These are phyloP conservation scores for Cairneyella variabilis DNA, from an alignment of 495 filamentous ascomycete species.

Conservation along the genomic window DNA sequence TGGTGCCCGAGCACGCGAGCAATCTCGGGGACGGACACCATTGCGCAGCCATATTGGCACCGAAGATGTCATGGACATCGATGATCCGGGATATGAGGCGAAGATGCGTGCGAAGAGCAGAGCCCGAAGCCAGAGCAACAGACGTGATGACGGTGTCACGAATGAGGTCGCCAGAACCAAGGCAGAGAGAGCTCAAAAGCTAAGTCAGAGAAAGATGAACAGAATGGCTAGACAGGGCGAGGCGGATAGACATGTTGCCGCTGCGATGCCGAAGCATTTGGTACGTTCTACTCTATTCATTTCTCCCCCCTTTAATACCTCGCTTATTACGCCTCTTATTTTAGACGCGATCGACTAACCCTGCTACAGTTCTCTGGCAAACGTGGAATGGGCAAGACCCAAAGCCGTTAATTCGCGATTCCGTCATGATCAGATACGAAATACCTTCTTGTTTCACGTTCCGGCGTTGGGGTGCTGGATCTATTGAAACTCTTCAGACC, in stretches of 20 bases:
- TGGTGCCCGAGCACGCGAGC: conserved; percentile 63
- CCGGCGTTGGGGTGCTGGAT: no score
- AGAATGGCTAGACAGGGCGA: conserved; percentile 94
- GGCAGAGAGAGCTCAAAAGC: conserved; percentile 79
- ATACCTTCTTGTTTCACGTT: no score
- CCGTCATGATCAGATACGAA: no score
- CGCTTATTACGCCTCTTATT: background rate
- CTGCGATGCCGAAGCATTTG: conserved; percentile 84
- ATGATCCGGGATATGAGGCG: conserved; percentile 54
- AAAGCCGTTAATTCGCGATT: conserved; percentile 42
- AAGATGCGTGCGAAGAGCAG: conserved; percentile 73
- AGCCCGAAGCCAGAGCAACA: conserved; percentile 77
- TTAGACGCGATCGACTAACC: conserved; percentile 11
- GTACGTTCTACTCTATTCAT: conserved; percentile 50
- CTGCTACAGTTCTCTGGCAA: conserved; percentile 50
- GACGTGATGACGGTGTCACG: conserved; percentile 75
- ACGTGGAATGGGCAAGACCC: conserved; percentile 55
- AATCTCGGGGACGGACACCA: conserved; percentile 60
- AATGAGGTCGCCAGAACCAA: conserved; percentile 59
- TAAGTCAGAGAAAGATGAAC: conserved; percentile 98
- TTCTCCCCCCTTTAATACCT: conserved; percentile 14
- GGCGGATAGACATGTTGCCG: conserved; percentile 86
- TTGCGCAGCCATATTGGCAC: conserved; percentile 44
- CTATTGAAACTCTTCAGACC: no score
- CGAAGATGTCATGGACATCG: conserved; percentile 80